Conservation (phyloP, 2,329 filamentous ascomycete genomes). For the Monosporascus sp. region DNA sequence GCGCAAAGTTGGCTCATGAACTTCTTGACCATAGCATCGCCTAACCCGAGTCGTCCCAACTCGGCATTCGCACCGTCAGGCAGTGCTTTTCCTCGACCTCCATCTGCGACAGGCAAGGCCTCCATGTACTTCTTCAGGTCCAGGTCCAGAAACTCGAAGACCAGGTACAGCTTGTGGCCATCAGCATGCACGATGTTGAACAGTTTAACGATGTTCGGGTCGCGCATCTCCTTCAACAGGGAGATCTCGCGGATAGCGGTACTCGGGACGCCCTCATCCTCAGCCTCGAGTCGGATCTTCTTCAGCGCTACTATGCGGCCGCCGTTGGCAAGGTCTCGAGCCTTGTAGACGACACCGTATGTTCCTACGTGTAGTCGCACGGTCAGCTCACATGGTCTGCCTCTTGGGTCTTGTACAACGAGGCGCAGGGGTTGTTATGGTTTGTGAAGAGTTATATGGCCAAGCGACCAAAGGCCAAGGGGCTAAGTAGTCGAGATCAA, state of each 20-base stretch:
- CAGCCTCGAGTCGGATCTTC: slow-evolving; percentile 91
- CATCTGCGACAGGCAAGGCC: slow-evolving; percentile 75
- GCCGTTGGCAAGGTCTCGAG: slow-evolving; percentile 73
- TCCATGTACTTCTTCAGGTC: slow-evolving; percentile 98
- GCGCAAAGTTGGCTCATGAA: slow-evolving; percentile 87
- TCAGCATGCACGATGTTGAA: slow-evolving; percentile 93
- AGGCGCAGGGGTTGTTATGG: no score
- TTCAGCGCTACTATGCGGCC: slow-evolving; percentile 88
- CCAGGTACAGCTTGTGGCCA: slow-evolving; percentile 89
- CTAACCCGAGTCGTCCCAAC: slow-evolving; percentile 64
- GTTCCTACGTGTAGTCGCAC: slow-evolving; percentile 55
- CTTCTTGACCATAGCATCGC: slow-evolving; percentile 79
- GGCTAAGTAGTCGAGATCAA: neutral
- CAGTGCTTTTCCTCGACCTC: slow-evolving; percentile 77
- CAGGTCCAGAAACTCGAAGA: slow-evolving; percentile 86
- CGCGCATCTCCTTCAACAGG: slow-evolving; percentile 88
- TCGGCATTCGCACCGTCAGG: slow-evolving; percentile 68
- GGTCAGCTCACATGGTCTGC: neutral
- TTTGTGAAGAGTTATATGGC: neutral
- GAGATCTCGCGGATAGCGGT: slow-evolving; percentile 94
- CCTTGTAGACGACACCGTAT: slow-evolving; percentile 94
- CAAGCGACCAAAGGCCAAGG: neutral
- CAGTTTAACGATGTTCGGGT: slow-evolving; percentile 82
- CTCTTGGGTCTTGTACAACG: no score
- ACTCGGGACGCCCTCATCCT: slow-evolving; percentile 89